Base-by-base conservation (phyloP, 1,284 basidiomycete species). In the Trametes polyzona region DNA sequence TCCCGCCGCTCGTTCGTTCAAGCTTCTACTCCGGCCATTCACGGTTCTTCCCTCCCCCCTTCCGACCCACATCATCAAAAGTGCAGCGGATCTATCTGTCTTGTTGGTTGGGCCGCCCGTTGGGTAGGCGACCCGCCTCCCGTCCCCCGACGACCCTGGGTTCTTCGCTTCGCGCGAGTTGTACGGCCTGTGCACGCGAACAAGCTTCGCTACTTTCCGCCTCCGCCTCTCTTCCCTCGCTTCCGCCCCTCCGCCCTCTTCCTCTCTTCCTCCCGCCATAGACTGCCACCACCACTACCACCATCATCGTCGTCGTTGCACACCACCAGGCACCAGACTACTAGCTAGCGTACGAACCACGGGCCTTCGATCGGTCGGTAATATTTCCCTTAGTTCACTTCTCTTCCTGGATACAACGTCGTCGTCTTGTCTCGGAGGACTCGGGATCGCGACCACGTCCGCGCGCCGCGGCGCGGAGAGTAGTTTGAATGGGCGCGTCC, bases 261-360 rank as follows among this genome's bases (percentile, higher is more conserved):
- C n/a, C n/a, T n/a, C 29, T 26, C 47, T 33, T 14, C 39, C 23
- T 33, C 14, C 40, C 26, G 16, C 36, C 49, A 55, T 61, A 58
- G 60, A 62, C 53, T 35, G 44, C 35, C 44, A 37, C 43, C 30
- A 43, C 16, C 32, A 36, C 23, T 33, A 16, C 35, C 51, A 41
- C 52, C 52, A 21, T 42, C 36, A n/a, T n/a, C n/a, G n/a, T n/a
- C n/a, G n/a, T n/a, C n/a, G n/a, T n/a, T n/a, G n/a, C n/a, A n/a
- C n/a, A n/a, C n/a, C n/a, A n/a, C n/a, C n/a, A n/a, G n/a, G n/a
- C n/a, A n/a, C n/a, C n/a, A n/a, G n/a, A n/a, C n/a, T n/a, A n/a
- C n/a, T n/a, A 52, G 44, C 33, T 60, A 56, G 58, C 49, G 47
- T 63, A 63, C 59, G 56, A 50, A 47, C 41, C 35, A 35, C 33